Evolutionary conservation across 2,329 filamentous ascomycete species (phyloP).

Genomic region (Xylariaceae sp.): DNA sequence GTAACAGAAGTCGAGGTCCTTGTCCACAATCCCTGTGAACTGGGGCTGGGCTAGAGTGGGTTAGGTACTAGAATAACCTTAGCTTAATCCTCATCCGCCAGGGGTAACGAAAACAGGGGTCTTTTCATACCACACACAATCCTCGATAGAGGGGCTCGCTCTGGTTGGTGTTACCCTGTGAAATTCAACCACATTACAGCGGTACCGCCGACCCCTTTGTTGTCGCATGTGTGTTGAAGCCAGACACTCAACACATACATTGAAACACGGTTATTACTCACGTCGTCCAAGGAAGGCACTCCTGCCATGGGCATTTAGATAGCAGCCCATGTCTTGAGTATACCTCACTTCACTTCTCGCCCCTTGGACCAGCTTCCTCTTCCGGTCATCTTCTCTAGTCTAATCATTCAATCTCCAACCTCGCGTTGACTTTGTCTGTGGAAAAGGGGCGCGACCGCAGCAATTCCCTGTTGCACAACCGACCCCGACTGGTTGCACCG

Average conservation of each 20-base stretch:
- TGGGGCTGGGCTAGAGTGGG: neutral
- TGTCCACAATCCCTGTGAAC: neutral
- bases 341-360: constrained; percentile 1
- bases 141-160: neutral
- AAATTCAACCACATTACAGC: constrained; percentile 2
- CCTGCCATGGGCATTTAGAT: constrained; percentile 20
- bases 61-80: too few species aligned
- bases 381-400: neutral
- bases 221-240: constrained; percentile 1
- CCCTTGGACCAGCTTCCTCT: neutral
- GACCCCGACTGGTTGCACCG: neutral
- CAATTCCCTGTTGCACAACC: neutral
- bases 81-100: too few species aligned
- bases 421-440: neutral
- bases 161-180: constrained; percentile 2
- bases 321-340: constrained; percentile 37
- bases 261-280: constrained; percentile 11
- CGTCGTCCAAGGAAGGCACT: constrained; percentile 1
- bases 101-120: neutral
- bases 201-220: constrained; percentile 1
- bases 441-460: constrained; percentile 1
- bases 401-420: constrained; percentile 7
- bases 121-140: neutral
- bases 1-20: too few species aligned
- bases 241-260: neutral